phyloP scores from a whole-genome alignment of 2,329 filamentous ascomycete species.

The Blastomyces silverae region DNA sequence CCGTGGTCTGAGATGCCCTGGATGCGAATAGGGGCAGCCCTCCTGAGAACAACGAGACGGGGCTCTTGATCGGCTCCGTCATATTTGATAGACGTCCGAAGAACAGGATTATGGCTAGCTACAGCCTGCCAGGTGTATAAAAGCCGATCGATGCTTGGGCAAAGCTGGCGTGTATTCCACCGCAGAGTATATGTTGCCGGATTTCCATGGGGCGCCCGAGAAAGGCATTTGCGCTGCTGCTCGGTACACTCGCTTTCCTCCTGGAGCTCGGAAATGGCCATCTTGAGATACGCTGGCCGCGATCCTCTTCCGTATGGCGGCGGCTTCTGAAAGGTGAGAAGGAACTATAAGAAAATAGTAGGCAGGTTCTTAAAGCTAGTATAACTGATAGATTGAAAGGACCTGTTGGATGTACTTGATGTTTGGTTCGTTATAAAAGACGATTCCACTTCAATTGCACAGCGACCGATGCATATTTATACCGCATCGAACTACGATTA shows the following conservation, averaged over 20 bases:
- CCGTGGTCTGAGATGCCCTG: neutral
- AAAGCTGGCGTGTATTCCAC: neutral
- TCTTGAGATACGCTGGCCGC: neutral
- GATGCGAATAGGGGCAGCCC: conserved; percentile 10
- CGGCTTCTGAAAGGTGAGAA: neutral
- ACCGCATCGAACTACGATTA: neutral
- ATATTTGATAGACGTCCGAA: conserved; percentile 8
- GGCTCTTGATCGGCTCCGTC: neutral
- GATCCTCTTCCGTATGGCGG: neutral
- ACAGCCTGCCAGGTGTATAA: conserved; percentile 13
- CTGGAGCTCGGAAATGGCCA: neutral
- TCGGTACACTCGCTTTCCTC: conserved; percentile 2
- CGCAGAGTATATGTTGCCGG: neutral
- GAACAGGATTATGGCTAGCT: conserved; percentile 11
- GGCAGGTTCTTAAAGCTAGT: neutral
- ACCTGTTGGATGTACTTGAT: neutral
- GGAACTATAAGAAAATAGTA: neutral
- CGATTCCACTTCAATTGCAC: neutral
- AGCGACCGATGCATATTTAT: neutral
- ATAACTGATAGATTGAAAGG: neutral
- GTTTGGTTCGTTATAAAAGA: neutral
- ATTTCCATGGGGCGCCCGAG: neutral
- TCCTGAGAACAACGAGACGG: conserved; percentile 3
- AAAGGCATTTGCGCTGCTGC: conserved; percentile 1
- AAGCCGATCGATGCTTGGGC: conserved; percentile 11